Evolutionary conservation across 306 rosid species (phyloP), one percentile per base, ranked within the genome.

Genomic region (Cicer arietinum): DNA sequence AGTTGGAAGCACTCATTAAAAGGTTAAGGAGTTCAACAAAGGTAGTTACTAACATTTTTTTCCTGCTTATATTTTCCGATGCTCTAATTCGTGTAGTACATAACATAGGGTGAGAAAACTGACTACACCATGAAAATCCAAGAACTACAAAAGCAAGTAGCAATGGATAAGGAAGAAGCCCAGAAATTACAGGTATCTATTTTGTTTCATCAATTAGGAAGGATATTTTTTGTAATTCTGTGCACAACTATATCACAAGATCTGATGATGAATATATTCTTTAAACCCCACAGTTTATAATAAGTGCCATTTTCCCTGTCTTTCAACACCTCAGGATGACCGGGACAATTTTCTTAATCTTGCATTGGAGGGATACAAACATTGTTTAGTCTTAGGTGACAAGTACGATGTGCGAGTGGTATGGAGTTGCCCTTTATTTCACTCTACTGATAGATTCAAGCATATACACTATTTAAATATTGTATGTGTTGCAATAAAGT

Each of bases 341-440:
- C 86, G 92, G 53, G 97, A 94, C 85, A 90, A 88, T 82, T 91
- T 94, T 85, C 94, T 94, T 61, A 80, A 76, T 82, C 83, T 94
- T 42, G 94, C 98, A 69, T 82, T 94, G 93, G 98, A 90, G 79
- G 94, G 94, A 79, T 91, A 94, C 74, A 82, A 86, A 25, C 88
- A 80, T 16, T 94, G 96, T 84, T 83, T 94, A 90, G 97, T 90
- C 78, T 86, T 84, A 54, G 94, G 96, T 6, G 85, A 90, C 84
- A 94, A 91, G 79, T 88, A 94, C 80, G 98, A 94, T 74, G 92
- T 94, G 75, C 90, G 97, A 86, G 94, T 88, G 97, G 98, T 94
- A 91, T 80, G 93, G 43, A 81, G 71, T 48, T 74, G 64, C 73
- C 67, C 63, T 68, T 59, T 42, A 30, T 43, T 56, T 80, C 80